Base-by-base conservation (phyloP, 1,284 basidiomycete genomes). In the Cryptococcus amylolentus region DNA sequence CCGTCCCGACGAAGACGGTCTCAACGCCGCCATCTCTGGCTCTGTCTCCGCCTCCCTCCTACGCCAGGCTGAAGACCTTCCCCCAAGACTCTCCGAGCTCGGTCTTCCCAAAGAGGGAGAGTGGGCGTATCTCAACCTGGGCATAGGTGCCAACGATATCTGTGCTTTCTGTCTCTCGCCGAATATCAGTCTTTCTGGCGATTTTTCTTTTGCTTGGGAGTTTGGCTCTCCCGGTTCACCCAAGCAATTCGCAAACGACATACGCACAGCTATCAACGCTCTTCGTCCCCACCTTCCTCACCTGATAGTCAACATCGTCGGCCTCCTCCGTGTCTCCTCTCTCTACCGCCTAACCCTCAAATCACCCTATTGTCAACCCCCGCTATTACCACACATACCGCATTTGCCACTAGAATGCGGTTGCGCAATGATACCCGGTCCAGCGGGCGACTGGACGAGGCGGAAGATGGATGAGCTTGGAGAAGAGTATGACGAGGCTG, bases 81-180 rank as follows among this genome's bases (percentile, higher is more conserved):
- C 77, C 1, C 73, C 75, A 0, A 56, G 55, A n/a, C 58, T 77
- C 16, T 52, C 65, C 26, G 61, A 60, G 38, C 37, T 71, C 27
- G 54, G 56, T 2, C 55, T 68, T 9, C 48, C 58, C 5, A 60
- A 66, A 2, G 60, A 63, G n/a, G 31, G 31, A 6, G 73, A 69
- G 13, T 78, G 73, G 75, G 74, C 73, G 52, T 73, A 71, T 52
- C 62, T 77, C 48, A 78, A 76, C 49, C 52, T 78, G 31, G 74
- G 69, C 16, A 73, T 78, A 10, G 77, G 77, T 0, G 76, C 74
- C 1, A 78, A 78, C 51, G 77, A 78, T 51, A 64, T 77, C 5
- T 78, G 77, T 50, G 70, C 73, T 5, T 73, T 73, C 55, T 78
- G 77, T 54, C 51, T 77, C 16, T 62, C 72, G 41, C 41, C 23